Evolutionary conservation across 2,329 filamentous ascomycete species (phyloP).

Genomic region (Allantophomopsis lycopodina): DNA sequence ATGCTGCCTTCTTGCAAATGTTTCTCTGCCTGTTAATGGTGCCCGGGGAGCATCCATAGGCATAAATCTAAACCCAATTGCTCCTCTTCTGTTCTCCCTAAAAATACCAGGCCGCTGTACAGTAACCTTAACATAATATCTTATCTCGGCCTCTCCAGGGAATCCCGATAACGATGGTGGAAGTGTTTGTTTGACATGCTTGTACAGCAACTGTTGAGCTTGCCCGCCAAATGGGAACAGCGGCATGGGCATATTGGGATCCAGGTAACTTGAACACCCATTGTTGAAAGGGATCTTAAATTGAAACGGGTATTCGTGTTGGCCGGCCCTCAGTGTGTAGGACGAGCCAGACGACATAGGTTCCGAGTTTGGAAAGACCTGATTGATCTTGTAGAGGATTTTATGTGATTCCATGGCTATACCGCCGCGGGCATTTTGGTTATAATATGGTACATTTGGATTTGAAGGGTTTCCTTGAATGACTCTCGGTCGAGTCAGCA

Average conservation of each 20-base stretch:
- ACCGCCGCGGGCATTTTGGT: conserved; percentile 6
- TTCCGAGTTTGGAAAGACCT: conserved; percentile 47
- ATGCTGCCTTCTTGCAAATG: conserved; percentile 66
- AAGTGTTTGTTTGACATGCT: conserved; percentile 72
- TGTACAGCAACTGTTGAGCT: conserved; percentile 40
- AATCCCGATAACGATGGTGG: conserved; percentile 84
- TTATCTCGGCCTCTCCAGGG: conserved; percentile 75
- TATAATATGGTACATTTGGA: conserved; percentile 2
- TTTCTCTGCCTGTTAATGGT: conserved; percentile 54
- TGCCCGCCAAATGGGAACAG: no score
- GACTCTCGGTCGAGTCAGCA: conserved; percentile 19
- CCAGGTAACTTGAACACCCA: conserved; percentile 35
- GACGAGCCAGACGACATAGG: conserved; percentile 18
- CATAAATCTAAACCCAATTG: conserved; percentile 67
- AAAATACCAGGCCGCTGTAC: conserved; percentile 79
- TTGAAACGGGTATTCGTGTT: conserved; percentile 63
- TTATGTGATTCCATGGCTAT: conserved; percentile 48
- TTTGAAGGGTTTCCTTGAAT: no score
- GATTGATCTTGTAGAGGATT: conserved; percentile 60
- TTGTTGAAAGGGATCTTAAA: conserved; percentile 75
- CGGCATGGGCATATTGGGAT: conserved; percentile 33
- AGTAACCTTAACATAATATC: conserved; percentile 93
- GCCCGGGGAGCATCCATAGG: conserved; percentile 82
- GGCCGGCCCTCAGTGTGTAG: conserved; percentile 51
- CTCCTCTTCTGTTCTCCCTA: conserved; percentile 72